Conservation (phyloP, 1,284 basidiomycete species). For the Naganishia sp. region DNA sequence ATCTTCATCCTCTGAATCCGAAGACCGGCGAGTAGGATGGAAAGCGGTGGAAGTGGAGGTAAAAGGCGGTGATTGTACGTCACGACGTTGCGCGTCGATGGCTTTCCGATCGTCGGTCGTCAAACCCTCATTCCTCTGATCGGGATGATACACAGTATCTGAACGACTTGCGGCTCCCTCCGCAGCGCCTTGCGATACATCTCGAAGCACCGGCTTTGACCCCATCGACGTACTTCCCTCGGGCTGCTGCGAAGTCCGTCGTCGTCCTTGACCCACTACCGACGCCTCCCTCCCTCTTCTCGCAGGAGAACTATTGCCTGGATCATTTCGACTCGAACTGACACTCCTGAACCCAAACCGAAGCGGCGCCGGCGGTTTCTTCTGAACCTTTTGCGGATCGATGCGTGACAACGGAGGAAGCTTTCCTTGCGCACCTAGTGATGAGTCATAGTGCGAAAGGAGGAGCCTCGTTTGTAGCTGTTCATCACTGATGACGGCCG, state of each 20-base stretch:
- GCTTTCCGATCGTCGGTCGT: conserved; percentile 21
- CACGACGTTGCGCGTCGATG: conserved; percentile 8
- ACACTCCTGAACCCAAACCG: conserved; percentile 20
- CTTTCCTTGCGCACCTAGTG: conserved; percentile 36
- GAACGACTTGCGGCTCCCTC: conserved; percentile 38
- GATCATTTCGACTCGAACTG: not conserved
- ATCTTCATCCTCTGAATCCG: conserved; percentile 2
- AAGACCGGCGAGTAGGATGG: not conserved
- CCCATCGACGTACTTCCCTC: not conserved
- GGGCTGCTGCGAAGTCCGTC: not conserved
- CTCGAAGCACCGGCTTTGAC: not conserved
- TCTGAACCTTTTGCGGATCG: conserved; percentile 45
- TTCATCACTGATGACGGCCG: conserved; percentile 7
- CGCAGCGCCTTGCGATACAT: conserved; percentile 40
- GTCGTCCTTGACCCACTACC: not conserved
- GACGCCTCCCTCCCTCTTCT: not conserved
- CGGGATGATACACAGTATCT: conserved; percentile 9
- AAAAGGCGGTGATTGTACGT: conserved; percentile 5
- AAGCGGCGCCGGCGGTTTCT: conserved; percentile 41
- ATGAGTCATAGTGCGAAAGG: conserved; percentile 25
- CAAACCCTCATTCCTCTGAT: conserved; percentile 6
- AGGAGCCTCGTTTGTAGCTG: conserved; percentile 14
- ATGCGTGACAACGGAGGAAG: conserved; percentile 50
- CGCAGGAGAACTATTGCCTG: not conserved
- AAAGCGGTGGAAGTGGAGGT: conserved; percentile 25